Evolutionary conservation across 257 asterid species (phyloP).

Genomic region (Voacanga thouarsii): DNA sequence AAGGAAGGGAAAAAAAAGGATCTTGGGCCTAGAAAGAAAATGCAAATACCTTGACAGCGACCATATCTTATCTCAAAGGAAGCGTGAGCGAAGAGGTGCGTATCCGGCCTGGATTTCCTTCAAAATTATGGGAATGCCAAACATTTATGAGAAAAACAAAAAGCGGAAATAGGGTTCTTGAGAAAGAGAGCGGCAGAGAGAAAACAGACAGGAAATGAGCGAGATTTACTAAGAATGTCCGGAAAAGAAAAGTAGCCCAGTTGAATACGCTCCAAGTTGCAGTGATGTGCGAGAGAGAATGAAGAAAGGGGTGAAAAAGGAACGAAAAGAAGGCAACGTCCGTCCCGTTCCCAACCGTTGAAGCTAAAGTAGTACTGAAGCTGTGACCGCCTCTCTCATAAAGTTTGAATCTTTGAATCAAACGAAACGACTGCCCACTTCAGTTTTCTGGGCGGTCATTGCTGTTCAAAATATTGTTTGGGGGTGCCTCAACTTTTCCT

Average conservation of each 20-base stretch:
- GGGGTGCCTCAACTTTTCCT: not conserved
- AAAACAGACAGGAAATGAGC: not conserved
- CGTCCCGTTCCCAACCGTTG: not conserved
- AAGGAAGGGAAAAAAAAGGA: not conserved
- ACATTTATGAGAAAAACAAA: not conserved
- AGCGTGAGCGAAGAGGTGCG: not conserved
- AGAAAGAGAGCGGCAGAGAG: not conserved
- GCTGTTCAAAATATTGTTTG: not conserved
- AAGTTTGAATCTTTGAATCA: not conserved
- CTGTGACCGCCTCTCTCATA: not conserved
- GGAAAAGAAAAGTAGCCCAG: not conserved
- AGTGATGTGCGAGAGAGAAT: not conserved
- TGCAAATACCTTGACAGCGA: constrained; percentile 6
- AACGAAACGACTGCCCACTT: not conserved
- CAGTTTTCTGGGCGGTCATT: not conserved
- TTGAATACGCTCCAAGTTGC: not conserved
- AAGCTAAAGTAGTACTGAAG: not conserved
- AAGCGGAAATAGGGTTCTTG: constrained; percentile 4
- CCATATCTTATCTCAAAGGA: constrained; percentile 4
- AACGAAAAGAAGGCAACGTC: not conserved
- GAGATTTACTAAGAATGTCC: not conserved
- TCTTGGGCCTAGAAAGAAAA: not conserved
- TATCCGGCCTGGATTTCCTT: not conserved
- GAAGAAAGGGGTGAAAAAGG: not conserved
- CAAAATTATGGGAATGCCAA: not conserved